A percentile compares a stretch with the other conserved stretches of the same genome.
Evolutionary conservation across 228 moss, liverwort and hornwort species (phyloP).

Genomic region (Sphagnum magellanicum): DNA sequence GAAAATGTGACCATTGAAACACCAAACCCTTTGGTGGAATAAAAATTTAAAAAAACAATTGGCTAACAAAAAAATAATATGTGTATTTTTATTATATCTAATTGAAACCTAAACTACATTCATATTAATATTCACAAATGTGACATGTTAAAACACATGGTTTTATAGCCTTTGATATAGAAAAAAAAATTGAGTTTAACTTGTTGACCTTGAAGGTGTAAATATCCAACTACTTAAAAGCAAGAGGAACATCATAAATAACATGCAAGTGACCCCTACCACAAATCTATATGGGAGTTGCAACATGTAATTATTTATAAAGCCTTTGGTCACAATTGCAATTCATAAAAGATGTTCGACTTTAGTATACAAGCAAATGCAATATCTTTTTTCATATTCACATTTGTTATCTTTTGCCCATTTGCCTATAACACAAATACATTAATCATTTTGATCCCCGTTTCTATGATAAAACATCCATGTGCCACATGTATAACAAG

Average conservation of each 20-base stretch:
- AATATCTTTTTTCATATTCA: slow-evolving; percentile 11
- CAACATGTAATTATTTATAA: slow-evolving; percentile 19
- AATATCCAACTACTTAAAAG: slow-evolving; percentile 16
- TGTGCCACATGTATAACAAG: slow-evolving; percentile 11
- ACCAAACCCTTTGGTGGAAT: too few species aligned
- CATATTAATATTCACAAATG: too few species aligned
- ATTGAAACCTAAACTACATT: background rate
- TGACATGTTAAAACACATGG: background rate
- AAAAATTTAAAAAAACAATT: background rate
- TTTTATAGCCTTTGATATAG: background rate
- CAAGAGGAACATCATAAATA: slow-evolving; percentile 23
- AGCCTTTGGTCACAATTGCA: slow-evolving; percentile 15
- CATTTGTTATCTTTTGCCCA: slow-evolving; percentile 18
- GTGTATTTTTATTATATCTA: too few species aligned
- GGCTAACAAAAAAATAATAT: too few species aligned
- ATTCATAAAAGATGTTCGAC: slow-evolving; percentile 16
- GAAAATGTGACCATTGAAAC: too few species aligned
- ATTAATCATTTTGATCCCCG: slow-evolving; percentile 11
- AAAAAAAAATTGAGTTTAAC: background rate
- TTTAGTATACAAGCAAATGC: slow-evolving; percentile 8
- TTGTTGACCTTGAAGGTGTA: slow-evolving; percentile 20
- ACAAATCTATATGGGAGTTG: slow-evolving; percentile 21
- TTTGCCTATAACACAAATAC: slow-evolving; percentile 14
- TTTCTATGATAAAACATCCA: slow-evolving; percentile 17
- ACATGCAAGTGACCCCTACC: slow-evolving; percentile 21